phyloP scores from a whole-genome alignment of 495 filamentous ascomycete species.

The Aspergillus taichungensis region DNA sequence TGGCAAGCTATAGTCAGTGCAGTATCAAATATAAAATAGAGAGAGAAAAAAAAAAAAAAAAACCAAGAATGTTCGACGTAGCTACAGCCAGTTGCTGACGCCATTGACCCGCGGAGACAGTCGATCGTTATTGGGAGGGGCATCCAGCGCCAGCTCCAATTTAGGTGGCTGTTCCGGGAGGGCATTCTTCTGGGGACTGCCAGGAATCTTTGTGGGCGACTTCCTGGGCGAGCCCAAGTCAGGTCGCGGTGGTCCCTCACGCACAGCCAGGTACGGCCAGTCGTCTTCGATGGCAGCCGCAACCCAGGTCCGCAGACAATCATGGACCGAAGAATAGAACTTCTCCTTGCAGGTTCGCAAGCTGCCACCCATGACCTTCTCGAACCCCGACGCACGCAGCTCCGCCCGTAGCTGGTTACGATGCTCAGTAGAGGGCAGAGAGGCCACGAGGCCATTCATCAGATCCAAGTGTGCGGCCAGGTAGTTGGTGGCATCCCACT shows the following conservation, averaged over 20 bases:
- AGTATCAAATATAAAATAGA: slow-evolving; percentile 7
- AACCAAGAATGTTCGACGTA: not conserved
- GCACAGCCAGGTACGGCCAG: slow-evolving; percentile 70
- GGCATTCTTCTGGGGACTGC: slow-evolving; percentile 30
- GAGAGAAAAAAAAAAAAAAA: slow-evolving; percentile 12
- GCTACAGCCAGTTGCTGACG: slow-evolving; percentile 33
- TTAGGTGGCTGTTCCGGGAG: slow-evolving; percentile 35
- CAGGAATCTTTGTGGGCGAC: slow-evolving; percentile 30
- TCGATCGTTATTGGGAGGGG: slow-evolving; percentile 15
- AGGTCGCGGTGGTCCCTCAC: slow-evolving; percentile 53
- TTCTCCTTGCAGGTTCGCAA: slow-evolving; percentile 94
- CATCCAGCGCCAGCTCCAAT: slow-evolving; percentile 30
- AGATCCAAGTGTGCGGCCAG: slow-evolving; percentile 87
- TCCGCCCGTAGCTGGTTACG: slow-evolving; percentile 72
- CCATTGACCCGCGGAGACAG: slow-evolving; percentile 14
- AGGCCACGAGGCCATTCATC: slow-evolving; percentile 84
- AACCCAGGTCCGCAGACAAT: slow-evolving; percentile 82
- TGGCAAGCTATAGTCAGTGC: too few species aligned
- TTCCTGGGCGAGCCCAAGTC: slow-evolving; percentile 33
- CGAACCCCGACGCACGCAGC: slow-evolving; percentile 78
- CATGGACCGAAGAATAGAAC: slow-evolving; percentile 86
- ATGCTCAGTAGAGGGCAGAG: slow-evolving; percentile 57
- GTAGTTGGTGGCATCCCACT: slow-evolving; percentile 98
- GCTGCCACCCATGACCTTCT: slow-evolving; percentile 77
- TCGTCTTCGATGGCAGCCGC: slow-evolving; percentile 76